These are phyloP conservation scores for Neoscytalidium dimidiatum DNA, from an alignment of 2,329 filamentous ascomycete genomes.

Conservation along the genomic window DNA sequence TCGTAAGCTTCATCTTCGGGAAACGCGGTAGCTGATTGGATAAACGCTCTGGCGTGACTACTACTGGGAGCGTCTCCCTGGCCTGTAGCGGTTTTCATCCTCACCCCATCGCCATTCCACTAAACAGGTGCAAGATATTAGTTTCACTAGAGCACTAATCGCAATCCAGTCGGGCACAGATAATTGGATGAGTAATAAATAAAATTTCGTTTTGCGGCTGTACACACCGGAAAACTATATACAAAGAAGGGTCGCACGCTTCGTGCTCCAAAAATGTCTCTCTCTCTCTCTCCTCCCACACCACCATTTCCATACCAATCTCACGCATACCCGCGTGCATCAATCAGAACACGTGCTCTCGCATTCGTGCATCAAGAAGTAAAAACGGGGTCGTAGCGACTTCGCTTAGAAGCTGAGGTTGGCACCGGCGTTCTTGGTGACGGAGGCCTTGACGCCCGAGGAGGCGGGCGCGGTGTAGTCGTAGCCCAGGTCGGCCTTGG, in stretches of 20 bases:
- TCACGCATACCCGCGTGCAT: neutral
- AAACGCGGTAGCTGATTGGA: no score
- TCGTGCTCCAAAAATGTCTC: neutral
- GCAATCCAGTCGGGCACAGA: no score
- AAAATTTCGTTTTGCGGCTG: neutral
- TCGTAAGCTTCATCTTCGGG: no score
- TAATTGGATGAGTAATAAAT: no score
- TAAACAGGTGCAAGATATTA: no score
- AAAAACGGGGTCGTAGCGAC: neutral
- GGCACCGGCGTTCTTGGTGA: slow-evolving; percentile 42
- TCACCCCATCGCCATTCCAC: no score
- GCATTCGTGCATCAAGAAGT: neutral
- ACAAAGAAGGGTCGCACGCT: neutral
- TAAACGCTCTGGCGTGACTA: no score
- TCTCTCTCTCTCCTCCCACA: neutral
- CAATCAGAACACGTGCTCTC: neutral
- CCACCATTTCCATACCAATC: neutral
- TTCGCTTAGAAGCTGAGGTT: slow-evolving; percentile 37
- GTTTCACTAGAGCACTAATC: no score
- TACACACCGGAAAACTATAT: neutral
- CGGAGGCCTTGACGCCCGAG: slow-evolving; percentile 38
- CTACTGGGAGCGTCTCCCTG: no score
- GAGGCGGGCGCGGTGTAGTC: slow-evolving; percentile 35
- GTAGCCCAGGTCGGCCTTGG: slow-evolving; percentile 34
- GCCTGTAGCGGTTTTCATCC: no score